Percentiles rank a stretch among this genome's conserved stretches.
phyloP scores from a whole-genome alignment of 1,284 basidiomycete genomes.

The Sanghuangporus baumii region DNA sequence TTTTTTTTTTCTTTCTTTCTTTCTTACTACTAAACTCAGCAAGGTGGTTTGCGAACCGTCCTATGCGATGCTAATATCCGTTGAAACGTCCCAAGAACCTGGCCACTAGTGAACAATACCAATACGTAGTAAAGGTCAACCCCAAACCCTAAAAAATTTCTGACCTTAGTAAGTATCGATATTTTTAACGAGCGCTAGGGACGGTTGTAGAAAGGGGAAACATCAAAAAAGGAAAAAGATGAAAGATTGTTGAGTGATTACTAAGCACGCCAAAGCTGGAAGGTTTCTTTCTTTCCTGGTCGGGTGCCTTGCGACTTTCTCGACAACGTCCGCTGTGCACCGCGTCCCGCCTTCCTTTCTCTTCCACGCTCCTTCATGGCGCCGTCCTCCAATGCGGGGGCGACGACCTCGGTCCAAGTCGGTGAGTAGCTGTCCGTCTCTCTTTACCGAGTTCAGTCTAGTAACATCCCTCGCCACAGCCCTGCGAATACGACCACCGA shows the following conservation, averaged over 20 bases:
- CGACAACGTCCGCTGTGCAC: not conserved
- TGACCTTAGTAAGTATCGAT: not conserved
- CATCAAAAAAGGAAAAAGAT: not conserved
- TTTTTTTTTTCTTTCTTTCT: too few relatives aligned
- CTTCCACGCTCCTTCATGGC: slow-evolving; percentile 39
- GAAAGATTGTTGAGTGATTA: not conserved
- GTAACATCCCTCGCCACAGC: slow-evolving; percentile 42
- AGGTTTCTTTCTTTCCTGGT: not conserved
- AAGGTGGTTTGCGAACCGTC: too few relatives aligned
- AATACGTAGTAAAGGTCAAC: too few relatives aligned
- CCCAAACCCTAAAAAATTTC: too few relatives aligned
- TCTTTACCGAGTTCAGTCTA: not conserved
- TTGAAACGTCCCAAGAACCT: too few relatives aligned
- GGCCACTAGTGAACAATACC: too few relatives aligned
- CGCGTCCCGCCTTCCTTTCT: slow-evolving; percentile 19
- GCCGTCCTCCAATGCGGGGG: slow-evolving; percentile 53
- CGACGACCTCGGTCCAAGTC: slow-evolving; percentile 83
- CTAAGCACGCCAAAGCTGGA: not conserved
- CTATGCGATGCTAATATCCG: too few relatives aligned
- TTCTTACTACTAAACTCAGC: too few relatives aligned
- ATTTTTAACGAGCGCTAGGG: not conserved
- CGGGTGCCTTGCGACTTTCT: slow-evolving; percentile 8
- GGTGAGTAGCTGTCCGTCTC: slow-evolving; percentile 43
- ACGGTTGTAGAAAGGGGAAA: not conserved
- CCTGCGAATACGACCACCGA: slow-evolving; percentile 88